Evolutionary conservation across 345 rosid genomes (phyloP), one percentile per base, ranked within the genome.

Genomic region (Bruguiera parviflora): DNA sequence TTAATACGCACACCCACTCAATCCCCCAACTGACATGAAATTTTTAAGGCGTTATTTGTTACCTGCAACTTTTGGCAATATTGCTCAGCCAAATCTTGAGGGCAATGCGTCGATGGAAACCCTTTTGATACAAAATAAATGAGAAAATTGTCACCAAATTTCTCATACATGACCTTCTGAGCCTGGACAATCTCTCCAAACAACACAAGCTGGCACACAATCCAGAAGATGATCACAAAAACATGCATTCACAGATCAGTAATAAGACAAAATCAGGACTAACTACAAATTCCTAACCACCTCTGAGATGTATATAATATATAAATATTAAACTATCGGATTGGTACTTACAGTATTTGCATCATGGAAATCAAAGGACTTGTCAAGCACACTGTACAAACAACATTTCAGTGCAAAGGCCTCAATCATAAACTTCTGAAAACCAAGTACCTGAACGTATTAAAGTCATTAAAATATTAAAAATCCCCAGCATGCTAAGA

Each of bases 141-240:
- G 66, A 91, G 90, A 79, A 89, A 92, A 47, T 82, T 89, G 71
- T 87, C 78, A 59, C 99, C 99, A 79, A 88, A 90, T 73, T 82
- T 87, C 83, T 90, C 99, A 63, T 88, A 92, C 96, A 95, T 92
- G 76, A 92, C 84, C 80, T 88, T 95, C 88, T 95, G 97, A 75
- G 87, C 96, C 75, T 71, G 73, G 67, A 87, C 89, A 78, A 90
- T 90, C 82, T 95, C 99, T 71, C 90, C 92, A 57, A 90, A 89
- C 87, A 95, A 78, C 71, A 75, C 61, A 62, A 85, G 86, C 99
- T 95, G 92, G 72, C 67, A 70, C 64, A 37, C 74, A 63, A 72
- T 65, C 65, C 55, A 65, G 11, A 64, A 64, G 57, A 55, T 7
- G 31, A 53, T 51, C 53, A 46, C 27, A 53, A 22, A 46, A 60